These are phyloP conservation scores for Reticulomyxa filosa DNA, from an alignment of 78 protist species.

Conservation along the genomic window DNA sequence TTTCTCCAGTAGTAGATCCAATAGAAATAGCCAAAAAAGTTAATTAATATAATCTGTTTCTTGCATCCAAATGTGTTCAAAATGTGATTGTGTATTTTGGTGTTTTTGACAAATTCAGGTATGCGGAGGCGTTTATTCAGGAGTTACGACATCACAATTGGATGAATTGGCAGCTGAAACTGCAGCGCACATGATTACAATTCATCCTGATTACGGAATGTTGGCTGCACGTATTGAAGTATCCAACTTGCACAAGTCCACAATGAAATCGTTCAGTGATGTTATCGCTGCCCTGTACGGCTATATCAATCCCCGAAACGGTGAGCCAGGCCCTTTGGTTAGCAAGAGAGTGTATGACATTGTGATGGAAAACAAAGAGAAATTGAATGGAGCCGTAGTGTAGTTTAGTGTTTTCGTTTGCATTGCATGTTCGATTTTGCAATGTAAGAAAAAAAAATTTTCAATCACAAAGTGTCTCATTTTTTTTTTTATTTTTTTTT, in stretches of 20 bases:
- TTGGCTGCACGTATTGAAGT: conserved; percentile 91
- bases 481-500: too few species aligned
- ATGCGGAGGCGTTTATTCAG: conserved; percentile 16
- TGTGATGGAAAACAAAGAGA: too few species aligned
- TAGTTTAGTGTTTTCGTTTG: too few species aligned
- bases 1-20: conserved; percentile 12
- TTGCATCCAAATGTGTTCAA: too few species aligned
- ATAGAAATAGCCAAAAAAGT: conserved; percentile 4
- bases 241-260: conserved; percentile 81
- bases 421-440: too few species aligned
- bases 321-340: conserved; percentile 50
- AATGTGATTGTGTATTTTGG: too few species aligned
- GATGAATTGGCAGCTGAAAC: conserved; percentile 69
- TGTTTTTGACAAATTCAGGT: conserved; percentile 41
- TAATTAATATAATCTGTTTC: too few species aligned
- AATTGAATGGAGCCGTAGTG: too few species aligned
- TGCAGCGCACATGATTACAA: conserved; percentile 55
- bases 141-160: conserved; percentile 17
- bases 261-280: too few species aligned
- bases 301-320: conserved; percentile 31
- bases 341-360: conserved; percentile 36
- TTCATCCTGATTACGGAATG: conserved; percentile 81
- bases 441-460: too few species aligned
- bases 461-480: too few species aligned
- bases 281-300: neutral